Conservation (phyloP, 2,329 filamentous ascomycete genomes). For the Alternaria brassicicola region DNA sequence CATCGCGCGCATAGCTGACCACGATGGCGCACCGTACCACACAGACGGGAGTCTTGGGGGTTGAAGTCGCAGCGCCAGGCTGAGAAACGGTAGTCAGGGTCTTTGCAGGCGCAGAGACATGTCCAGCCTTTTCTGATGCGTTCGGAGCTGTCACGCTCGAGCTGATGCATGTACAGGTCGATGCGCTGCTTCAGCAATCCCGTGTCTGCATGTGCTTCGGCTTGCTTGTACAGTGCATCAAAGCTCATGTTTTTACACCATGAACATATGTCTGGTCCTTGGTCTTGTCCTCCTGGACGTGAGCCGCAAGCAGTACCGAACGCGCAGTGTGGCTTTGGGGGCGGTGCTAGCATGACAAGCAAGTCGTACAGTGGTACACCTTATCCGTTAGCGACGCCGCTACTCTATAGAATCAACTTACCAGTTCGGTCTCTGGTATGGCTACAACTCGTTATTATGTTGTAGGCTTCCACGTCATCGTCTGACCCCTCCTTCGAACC, state of each 20-base stretch:
- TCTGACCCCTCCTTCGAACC: constrained; percentile 23
- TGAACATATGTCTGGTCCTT: constrained; percentile 26
- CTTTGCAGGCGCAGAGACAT: constrained; percentile 31
- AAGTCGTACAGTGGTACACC: not conserved
- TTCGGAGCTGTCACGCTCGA: constrained; percentile 26
- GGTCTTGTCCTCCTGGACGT: constrained; percentile 24
- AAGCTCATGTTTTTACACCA: constrained; percentile 38
- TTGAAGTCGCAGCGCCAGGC: constrained; percentile 30
- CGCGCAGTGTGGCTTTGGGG: constrained; percentile 27
- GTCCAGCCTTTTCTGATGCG: constrained; percentile 29
- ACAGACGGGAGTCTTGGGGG: constrained; percentile 25
- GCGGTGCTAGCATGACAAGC: constrained; percentile 26
- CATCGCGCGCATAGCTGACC: constrained; percentile 33
- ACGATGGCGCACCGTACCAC: constrained; percentile 27
- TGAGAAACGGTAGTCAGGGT: constrained; percentile 25
- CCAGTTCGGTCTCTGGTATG: not conserved
- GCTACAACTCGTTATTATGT: constrained; percentile 18
- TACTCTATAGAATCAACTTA: constrained; percentile 7
- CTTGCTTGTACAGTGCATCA: constrained; percentile 23
- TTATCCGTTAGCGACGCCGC: not conserved
- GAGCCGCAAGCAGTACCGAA: constrained; percentile 30
- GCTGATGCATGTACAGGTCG: constrained; percentile 26
- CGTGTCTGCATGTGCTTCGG: constrained; percentile 19
- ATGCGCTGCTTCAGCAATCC: constrained; percentile 19
- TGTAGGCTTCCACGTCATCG: constrained; percentile 36